Percentiles rank a stretch among this genome's conserved stretches.
phyloP scores from a whole-genome alignment of 2,329 filamentous ascomycete genomes.

The Penicillium sp. region DNA sequence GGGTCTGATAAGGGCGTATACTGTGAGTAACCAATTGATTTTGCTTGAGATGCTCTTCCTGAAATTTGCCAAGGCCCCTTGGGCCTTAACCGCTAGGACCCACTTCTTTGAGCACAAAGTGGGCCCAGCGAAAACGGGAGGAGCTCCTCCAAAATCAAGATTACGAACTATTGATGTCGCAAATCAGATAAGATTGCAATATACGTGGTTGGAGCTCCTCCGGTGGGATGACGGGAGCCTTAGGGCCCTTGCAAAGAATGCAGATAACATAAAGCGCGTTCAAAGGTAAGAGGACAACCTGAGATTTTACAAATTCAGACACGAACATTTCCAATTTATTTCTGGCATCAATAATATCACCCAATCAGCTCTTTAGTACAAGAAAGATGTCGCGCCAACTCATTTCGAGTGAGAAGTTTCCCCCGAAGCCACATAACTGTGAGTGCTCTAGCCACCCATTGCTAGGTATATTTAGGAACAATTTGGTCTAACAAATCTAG shows the following conservation, averaged over 20 bases:
- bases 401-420: slow-evolving; percentile 50
- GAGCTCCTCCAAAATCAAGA: neutral
- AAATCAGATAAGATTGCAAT: neutral
- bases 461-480: neutral
- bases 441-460: slow-evolving; percentile 9
- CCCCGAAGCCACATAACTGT: slow-evolving; percentile 51
- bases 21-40: neutral
- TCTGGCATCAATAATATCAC: neutral
- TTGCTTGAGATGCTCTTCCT: no score
- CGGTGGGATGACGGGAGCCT: neutral
- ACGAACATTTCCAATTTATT: neutral
- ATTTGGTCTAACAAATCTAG: slow-evolving; percentile 17
- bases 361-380: neutral
- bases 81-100: neutral
- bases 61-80: neutral
- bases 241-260: no score
- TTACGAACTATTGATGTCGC: no score
- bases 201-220: neutral
- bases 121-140: neutral
- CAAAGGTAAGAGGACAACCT: neutral
- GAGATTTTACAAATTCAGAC: neutral
- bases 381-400: slow-evolving; percentile 47
- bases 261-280: neutral
- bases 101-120: neutral
- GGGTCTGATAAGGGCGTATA: neutral